Evolutionary conservation across 2,329 filamentous ascomycete genomes (phyloP).

Genomic region (Xylariales sp.): DNA sequence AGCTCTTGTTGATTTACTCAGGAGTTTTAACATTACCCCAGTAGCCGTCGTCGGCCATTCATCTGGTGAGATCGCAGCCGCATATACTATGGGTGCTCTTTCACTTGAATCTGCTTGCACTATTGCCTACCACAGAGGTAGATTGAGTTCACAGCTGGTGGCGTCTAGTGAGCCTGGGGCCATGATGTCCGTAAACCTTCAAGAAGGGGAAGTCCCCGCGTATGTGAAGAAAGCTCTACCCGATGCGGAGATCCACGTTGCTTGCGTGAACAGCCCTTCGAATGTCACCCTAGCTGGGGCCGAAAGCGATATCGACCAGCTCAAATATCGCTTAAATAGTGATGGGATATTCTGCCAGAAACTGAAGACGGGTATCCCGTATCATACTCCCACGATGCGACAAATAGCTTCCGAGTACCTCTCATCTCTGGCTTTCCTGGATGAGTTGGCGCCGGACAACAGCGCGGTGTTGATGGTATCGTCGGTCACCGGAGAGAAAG

Average conservation of each 20-base stretch:
- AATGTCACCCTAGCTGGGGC: constrained; percentile 1
- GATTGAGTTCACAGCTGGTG: background rate
- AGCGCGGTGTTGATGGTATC: background rate
- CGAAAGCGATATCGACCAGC: background rate
- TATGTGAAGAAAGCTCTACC: background rate
- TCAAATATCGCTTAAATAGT: background rate
- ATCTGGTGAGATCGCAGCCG: constrained; percentile 28
- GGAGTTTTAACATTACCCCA: constrained; percentile 11
- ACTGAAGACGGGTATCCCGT: constrained; percentile 1
- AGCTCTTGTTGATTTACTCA: constrained; percentile 7
- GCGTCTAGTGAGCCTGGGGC: background rate
- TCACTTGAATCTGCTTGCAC: constrained; percentile 16
- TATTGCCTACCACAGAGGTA: constrained; percentile 20
- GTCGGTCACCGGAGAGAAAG: background rate
- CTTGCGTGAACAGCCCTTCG: constrained; percentile 13
- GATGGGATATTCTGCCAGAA: background rate
- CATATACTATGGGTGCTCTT: constrained; percentile 7
- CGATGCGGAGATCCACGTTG: background rate
- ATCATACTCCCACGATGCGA: constrained; percentile 14
- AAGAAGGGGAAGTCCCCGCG: background rate
- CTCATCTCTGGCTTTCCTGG: background rate
- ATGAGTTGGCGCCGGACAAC: background rate
- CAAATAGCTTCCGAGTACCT: background rate
- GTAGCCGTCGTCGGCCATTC: constrained; percentile 20
- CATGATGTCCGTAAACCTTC: constrained; percentile 10